These are phyloP conservation scores for Phalaenopsis aphrodite DNA, from an alignment of 106 monocot genomes.

Conservation along the genomic window DNA sequence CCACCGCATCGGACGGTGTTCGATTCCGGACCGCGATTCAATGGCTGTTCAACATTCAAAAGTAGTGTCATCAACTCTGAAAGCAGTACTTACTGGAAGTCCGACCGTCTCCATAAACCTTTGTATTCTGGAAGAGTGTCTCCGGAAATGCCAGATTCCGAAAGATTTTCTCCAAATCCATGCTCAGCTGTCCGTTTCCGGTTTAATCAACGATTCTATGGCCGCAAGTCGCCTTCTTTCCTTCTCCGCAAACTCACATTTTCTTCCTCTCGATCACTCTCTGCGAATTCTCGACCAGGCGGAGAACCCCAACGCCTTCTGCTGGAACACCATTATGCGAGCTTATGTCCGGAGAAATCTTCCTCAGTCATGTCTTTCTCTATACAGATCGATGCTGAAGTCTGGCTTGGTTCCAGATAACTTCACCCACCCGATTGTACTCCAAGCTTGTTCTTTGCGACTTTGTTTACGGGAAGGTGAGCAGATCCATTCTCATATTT, in stretches of 20 bases:
- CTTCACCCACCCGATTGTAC: conserved; percentile 60
- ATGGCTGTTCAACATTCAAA: not conserved
- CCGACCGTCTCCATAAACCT: conserved; percentile 31
- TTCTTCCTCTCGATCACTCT: conserved; percentile 33
- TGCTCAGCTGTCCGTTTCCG: conserved; percentile 49
- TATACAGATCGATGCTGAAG: conserved; percentile 46
- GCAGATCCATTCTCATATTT: conserved; percentile 55
- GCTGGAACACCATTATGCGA: conserved; percentile 58
- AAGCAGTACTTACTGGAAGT: conserved; percentile 8
- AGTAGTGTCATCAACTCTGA: not conserved
- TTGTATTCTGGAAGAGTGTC: conserved; percentile 47
- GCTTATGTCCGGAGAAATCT: conserved; percentile 19
- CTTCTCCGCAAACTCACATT: conserved; percentile 32
- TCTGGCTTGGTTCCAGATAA: conserved; percentile 28
- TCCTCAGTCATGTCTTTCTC: conserved; percentile 29
- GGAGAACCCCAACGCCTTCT: conserved; percentile 54
- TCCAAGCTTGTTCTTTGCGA: conserved; percentile 53
- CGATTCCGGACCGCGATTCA: not conserved
- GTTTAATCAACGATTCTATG: conserved; percentile 61
- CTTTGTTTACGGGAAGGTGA: conserved; percentile 32
- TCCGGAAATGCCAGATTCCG: conserved; percentile 31
- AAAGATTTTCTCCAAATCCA: conserved; percentile 54
- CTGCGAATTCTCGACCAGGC: conserved; percentile 32
- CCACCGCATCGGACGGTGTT: not conserved
- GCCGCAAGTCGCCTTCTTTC: conserved; percentile 70